Conservation (phyloP, 495 filamentous ascomycete genomes). For the Podospora pseudopauciseta region DNA sequence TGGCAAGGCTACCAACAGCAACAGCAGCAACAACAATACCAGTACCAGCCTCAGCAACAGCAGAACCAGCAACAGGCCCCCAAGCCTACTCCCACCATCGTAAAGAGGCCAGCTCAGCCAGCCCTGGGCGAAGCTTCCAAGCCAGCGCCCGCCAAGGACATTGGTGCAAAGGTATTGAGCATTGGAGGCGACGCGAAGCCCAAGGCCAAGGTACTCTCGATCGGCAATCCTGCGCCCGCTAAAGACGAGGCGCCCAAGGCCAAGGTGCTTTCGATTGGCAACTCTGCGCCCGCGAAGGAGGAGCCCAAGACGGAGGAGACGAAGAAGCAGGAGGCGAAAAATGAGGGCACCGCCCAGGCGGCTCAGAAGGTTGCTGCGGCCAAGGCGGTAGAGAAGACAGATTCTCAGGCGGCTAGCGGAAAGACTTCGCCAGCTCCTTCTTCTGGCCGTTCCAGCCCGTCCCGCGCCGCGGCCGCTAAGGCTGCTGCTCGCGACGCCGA, state of each 20-base stretch:
- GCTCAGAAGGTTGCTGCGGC: slow-evolving; percentile 55
- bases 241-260: slow-evolving; percentile 53
- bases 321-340: slow-evolving; percentile 38
- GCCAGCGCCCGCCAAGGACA: slow-evolving; percentile 45
- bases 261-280: slow-evolving; percentile 58
- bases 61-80: slow-evolving; percentile 43
- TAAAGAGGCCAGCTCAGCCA: slow-evolving; percentile 55
- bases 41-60: slow-evolving; percentile 50
- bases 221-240: slow-evolving; percentile 41
- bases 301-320: slow-evolving; percentile 37
- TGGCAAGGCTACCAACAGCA: slow-evolving; percentile 42
- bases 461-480: slow-evolving; percentile 46
- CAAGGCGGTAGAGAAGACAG: slow-evolving; percentile 80
- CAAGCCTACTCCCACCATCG: slow-evolving; percentile 61
- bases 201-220: slow-evolving; percentile 67
- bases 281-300: slow-evolving; percentile 38
- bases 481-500: slow-evolving; percentile 65
- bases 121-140: slow-evolving; percentile 42
- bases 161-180: slow-evolving; percentile 51
- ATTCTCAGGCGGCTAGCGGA: slow-evolving; percentile 68
- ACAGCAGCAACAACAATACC: slow-evolving; percentile 48
- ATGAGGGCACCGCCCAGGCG: slow-evolving; percentile 49
- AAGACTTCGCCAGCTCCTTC: slow-evolving; percentile 73
- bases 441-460: slow-evolving; percentile 73
- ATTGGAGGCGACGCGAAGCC: slow-evolving; percentile 47